A percentile compares a stretch with the other conserved stretches of the same genome.
These are phyloP conservation scores for Iodosphaeria phyllophila DNA, from an alignment of 2,329 filamentous ascomycete species.

Conservation along the genomic window DNA sequence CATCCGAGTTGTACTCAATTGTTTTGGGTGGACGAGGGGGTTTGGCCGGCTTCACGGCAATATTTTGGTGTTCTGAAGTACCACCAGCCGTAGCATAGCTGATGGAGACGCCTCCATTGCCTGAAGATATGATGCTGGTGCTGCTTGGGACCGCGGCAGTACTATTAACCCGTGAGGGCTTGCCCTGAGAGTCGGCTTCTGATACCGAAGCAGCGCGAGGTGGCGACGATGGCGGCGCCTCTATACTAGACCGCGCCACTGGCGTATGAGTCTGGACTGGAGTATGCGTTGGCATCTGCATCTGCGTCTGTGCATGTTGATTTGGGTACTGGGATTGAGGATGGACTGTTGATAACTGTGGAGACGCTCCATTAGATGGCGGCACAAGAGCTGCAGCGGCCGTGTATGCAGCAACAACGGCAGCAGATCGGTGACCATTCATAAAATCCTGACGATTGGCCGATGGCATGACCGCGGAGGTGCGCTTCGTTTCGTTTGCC, in stretches of 20 bases:
- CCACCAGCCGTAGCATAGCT: constrained; percentile 16
- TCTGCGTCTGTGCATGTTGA: background rate
- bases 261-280: too few species aligned
- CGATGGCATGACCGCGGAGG: constrained; percentile 1
- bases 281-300: background rate
- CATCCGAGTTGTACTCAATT: constrained; percentile 12
- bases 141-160: constrained; percentile 4
- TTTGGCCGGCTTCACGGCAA: constrained; percentile 13
- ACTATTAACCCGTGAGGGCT: constrained; percentile 1
- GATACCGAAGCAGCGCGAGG: constrained; percentile 5
- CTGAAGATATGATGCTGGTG: constrained; percentile 13
- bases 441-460: background rate
- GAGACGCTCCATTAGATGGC: too few species aligned
- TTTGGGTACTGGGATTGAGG: too few species aligned
- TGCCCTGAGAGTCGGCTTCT: constrained; percentile 4
- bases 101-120: constrained; percentile 16
- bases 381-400: too few species aligned
- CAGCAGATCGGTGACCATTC: background rate
- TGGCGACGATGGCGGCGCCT: constrained; percentile 4
- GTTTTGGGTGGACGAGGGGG: constrained; percentile 14
- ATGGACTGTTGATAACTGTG: too few species aligned
- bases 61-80: constrained; percentile 12
- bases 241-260: constrained; percentile 2
- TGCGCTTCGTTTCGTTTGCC: constrained; percentile 13
- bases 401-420: background rate